Evolutionary conservation across 495 filamentous ascomycete species (phyloP).

Genomic region (Aspergillus coremiiformis): DNA sequence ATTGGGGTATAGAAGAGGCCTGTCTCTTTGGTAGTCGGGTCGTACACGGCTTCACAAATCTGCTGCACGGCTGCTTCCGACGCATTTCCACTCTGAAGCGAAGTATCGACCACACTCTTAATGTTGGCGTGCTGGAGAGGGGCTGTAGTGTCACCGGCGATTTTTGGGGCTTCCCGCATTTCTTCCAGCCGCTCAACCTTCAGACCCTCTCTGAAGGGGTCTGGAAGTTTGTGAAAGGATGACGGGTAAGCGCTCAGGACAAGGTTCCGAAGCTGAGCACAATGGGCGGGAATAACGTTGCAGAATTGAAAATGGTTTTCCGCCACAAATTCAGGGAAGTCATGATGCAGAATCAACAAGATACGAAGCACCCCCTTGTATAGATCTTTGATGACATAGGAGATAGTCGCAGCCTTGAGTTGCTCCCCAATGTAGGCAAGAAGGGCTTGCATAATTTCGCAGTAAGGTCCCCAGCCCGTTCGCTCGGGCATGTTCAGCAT

Average conservation of each 20-base stretch:
- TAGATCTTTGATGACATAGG: constrained; percentile 65
- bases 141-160: constrained; percentile 52
- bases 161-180: constrained; percentile 56
- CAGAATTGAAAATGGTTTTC: constrained; percentile 81
- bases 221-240: constrained; percentile 65
- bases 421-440: constrained; percentile 71
- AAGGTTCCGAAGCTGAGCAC: constrained; percentile 81
- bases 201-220: constrained; percentile 71
- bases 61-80: constrained; percentile 62
- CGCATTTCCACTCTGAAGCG: constrained; percentile 50
- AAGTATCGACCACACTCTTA: constrained; percentile 58
- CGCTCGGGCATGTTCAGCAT: constrained; percentile 64
- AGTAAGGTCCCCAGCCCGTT: constrained; percentile 67
- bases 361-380: constrained; percentile 80
- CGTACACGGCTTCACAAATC: constrained; percentile 60
- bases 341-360: constrained; percentile 79
- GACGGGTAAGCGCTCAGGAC: constrained; percentile 78
- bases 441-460: constrained; percentile 65
- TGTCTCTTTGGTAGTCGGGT: constrained; percentile 43
- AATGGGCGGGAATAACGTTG: constrained; percentile 77
- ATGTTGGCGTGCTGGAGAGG: constrained; percentile 56
- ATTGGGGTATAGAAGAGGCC: constrained; percentile 55
- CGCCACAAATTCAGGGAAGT: constrained; percentile 87
- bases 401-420: constrained; percentile 64
- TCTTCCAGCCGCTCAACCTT: constrained; percentile 78